Base-by-base conservation (phyloP, 306 rosid genomes). In the Quercus gilva region DNA sequence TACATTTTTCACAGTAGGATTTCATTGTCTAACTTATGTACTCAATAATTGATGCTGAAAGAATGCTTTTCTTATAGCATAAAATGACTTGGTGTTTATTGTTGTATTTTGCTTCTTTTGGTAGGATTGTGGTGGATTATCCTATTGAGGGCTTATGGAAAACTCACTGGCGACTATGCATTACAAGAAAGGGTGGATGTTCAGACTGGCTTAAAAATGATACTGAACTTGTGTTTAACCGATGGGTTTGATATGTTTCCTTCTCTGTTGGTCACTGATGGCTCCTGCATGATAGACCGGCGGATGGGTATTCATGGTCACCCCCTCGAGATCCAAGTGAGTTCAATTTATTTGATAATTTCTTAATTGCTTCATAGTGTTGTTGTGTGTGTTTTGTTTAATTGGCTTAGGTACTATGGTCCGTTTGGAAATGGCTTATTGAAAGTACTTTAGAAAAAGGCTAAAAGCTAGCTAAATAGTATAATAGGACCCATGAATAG, bases 291-390 rank as follows among this genome's bases (percentile, higher is more conserved):
- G 99, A 93, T 96, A 77, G 99, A 96, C 82, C 93, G 97, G 35
- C 89, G 98, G 58, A 96, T 96, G 99, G 99, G 99, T 41, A 96
- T 91, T 82, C 98, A 93, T 79, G 99, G 99, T 20, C 99, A 96
- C 78, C 99, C 98, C 74, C 97, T 95, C 77, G 98, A 95, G 85
- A 95, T 95, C 85, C 99, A 95, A 80, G 98, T 94, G 84, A 89
- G 93, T 88, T 52, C 28, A 49, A 61, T 43, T 33, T 53, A 19
- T 79, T 51, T 29, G 6, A 70, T 28, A 23, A 63, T 31, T 73
- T 60, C n/a, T 2, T 2, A 17, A 55, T 41, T 69, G 51, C n/a
- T 59, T 74, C 56, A 12, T 19, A 72, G 57, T 51, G 23, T 53
- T n/a, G 20, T 13, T 52, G 64, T 33, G 21, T 23, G 26, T 35